Evolutionary conservation across 2,329 filamentous ascomycete genomes (phyloP), one percentile per base, ranked within the genome.

Genomic region (Exophiala aquamarina): DNA sequence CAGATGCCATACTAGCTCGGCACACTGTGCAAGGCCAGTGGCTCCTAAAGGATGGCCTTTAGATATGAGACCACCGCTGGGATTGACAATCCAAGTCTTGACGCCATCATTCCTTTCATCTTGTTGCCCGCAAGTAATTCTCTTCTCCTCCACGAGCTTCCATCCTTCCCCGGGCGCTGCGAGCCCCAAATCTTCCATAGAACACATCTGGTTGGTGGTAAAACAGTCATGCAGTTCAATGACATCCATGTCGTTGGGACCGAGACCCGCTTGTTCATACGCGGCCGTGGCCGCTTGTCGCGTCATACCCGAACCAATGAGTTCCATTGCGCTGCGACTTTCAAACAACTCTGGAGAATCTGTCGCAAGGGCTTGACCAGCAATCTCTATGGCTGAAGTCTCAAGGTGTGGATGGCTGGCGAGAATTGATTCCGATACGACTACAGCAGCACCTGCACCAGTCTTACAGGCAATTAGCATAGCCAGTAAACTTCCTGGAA

Each of bases 221-320:
- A 97, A 96, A 74, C 92, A 97, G 72, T 97, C 92, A 70, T 97
- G 92, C 51, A 97, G 76, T 72, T 97, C 92, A 63, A 88, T 89
- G 13, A 96, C 87, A 62, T 86, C 82, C 54, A 91, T 78, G 56
- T 95, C 87, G 21, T 72, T 68, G 0, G 86, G 71, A 4, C 69
- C 70, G 1, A 82, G 76, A 49, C 86, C 72, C 0, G 89, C 89
- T 70, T 97, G 87, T 21, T 70, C 74, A 50, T 86, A 74, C n/a
- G 91, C 92, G 1, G 74, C 72, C 49, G 74, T 68, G 6, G 82
- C 83, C 0, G 91, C 91, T 43, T 76, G 71, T 63, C 82, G 6
- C 6, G 32, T 34, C 6, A 34, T 34, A 6, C 17, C n/a, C 76
- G 10, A 91, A 26, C 92, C 92, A 73, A 96, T 81, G 5, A 97